Evolutionary conservation across 441 rosid species (phyloP).

Genomic region (Populus trichocarpa): DNA sequence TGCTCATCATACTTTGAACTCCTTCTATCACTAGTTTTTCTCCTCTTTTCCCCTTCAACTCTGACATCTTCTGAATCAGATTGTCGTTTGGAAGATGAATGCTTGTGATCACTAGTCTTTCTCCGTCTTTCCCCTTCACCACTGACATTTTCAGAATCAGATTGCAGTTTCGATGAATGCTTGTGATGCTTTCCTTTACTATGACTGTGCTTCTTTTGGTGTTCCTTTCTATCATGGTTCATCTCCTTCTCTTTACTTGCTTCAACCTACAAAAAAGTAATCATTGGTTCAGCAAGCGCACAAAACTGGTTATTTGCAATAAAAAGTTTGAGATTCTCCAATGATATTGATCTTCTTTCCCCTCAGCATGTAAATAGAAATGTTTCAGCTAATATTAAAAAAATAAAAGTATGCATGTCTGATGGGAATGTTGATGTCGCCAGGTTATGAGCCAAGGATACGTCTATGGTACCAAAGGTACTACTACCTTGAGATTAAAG

Average conservation of each 20-base stretch:
- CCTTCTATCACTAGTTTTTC: constrained; percentile 16
- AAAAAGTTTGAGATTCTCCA: not conserved
- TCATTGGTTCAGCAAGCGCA: not conserved
- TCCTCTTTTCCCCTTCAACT: constrained; percentile 27
- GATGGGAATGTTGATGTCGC: not conserved
- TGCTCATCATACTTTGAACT: constrained; percentile 32
- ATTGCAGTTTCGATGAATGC: constrained; percentile 28
- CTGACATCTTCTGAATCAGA: constrained; percentile 42
- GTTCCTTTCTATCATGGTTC: constrained; percentile 37
- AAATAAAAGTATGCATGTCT: not conserved
- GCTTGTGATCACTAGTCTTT: constrained; percentile 26
- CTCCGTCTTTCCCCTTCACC: constrained; percentile 27
- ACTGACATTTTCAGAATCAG: constrained; percentile 41
- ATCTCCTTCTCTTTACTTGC: constrained; percentile 43
- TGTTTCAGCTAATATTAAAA: not conserved
- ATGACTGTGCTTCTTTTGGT: constrained; percentile 38
- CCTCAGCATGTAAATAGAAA: not conserved
- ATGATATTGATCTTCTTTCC: not conserved
- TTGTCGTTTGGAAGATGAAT: constrained; percentile 25
- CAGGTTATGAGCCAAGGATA: not conserved
- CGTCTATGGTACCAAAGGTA: no score
- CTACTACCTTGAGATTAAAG: not conserved
- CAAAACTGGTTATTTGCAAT: not conserved
- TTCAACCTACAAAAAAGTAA: constrained; percentile 38
- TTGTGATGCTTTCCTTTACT: constrained; percentile 42